phyloP scores from a whole-genome alignment of 192 early-diverging fungal species.

The Haplosporangium gracile region DNA sequence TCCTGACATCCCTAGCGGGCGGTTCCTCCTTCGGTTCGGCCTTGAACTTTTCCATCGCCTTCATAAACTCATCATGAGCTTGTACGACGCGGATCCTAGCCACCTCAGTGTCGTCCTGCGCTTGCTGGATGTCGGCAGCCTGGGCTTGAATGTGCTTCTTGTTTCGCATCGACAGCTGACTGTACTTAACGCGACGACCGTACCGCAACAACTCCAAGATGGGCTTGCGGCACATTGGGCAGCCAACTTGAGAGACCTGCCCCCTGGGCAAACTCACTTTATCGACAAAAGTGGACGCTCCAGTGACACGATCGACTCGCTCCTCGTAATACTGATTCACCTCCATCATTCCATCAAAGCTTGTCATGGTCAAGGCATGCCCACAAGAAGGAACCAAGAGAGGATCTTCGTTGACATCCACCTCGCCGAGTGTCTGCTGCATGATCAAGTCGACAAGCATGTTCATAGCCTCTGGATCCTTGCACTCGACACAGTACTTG shows the following conservation, averaged over 20 bases:
- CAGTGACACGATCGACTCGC: background rate
- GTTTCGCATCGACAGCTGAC: slow-evolving; percentile 31
- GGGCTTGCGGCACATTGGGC: slow-evolving; percentile 61
- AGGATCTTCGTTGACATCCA: slow-evolving; percentile 60
- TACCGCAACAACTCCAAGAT: slow-evolving; percentile 52
- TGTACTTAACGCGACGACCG: slow-evolving; percentile 52
- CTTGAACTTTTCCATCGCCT: background rate
- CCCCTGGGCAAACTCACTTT: slow-evolving; percentile 27
- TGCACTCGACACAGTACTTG: slow-evolving; percentile 54
- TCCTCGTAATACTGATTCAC: slow-evolving; percentile 57
- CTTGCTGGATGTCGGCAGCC: background rate
- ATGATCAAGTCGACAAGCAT: slow-evolving; percentile 48
- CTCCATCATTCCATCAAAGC: slow-evolving; percentile 63
- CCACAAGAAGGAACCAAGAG: slow-evolving; percentile 64
- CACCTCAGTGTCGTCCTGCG: slow-evolving; percentile 4
- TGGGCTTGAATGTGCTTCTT: slow-evolving; percentile 34
- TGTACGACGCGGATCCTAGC: background rate
- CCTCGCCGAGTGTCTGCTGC: slow-evolving; percentile 48
- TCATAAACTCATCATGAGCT: background rate
- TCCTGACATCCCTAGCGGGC: background rate
- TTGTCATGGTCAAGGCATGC: slow-evolving; percentile 65
- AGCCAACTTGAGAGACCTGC: slow-evolving; percentile 32
- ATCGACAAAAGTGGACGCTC: slow-evolving; percentile 3
- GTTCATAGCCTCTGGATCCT: slow-evolving; percentile 26
- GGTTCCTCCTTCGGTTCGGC: background rate